A percentile compares a stretch with the other conserved stretches of the same genome.
These are phyloP conservation scores for Blastobotrys proliferans DNA, from an alignment of 1,139 yeast genomes.

Conservation along the genomic window DNA sequence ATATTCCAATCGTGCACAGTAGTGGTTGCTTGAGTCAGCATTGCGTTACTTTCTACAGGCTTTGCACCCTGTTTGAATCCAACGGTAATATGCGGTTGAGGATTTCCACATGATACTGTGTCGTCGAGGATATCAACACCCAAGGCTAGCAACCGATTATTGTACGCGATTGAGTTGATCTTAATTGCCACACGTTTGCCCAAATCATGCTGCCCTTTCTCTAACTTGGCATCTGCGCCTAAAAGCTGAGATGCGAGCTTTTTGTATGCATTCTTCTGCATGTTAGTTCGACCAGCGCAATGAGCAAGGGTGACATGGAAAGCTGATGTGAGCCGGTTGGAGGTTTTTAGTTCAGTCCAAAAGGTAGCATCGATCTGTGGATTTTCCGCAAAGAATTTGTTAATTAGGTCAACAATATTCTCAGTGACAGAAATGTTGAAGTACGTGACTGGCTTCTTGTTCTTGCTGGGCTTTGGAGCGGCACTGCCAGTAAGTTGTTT, in stretches of 20 bases:
- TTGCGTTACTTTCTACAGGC: slow-evolving; percentile 49
- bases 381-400: slow-evolving; percentile 19
- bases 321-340: slow-evolving; percentile 38
- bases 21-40: slow-evolving; percentile 31
- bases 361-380: slow-evolving; percentile 21
- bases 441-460: slow-evolving; percentile 14
- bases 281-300: slow-evolving; percentile 22
- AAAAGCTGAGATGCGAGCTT: slow-evolving; percentile 24
- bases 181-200: slow-evolving; percentile 8
- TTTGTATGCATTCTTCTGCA: slow-evolving; percentile 34
- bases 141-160: slow-evolving; percentile 43
- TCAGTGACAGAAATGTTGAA: slow-evolving; percentile 18
- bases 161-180: slow-evolving; percentile 18
- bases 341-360: slow-evolving; percentile 34
- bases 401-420: slow-evolving; percentile 18
- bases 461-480: background rate
- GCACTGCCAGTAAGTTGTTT: slow-evolving; percentile 18
- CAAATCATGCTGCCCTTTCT: slow-evolving; percentile 6
- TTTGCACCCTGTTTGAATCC: slow-evolving; percentile 53
- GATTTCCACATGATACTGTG: slow-evolving; percentile 37
- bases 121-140: slow-evolving; percentile 42
- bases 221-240: slow-evolving; percentile 3
- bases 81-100: slow-evolving; percentile 67
- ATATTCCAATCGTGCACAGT: slow-evolving; percentile 21
- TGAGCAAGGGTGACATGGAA: slow-evolving; percentile 85